These are phyloP conservation scores for Termitomyces sp. DNA, from an alignment of 768 basidiomycete genomes.

Conservation along the genomic window DNA sequence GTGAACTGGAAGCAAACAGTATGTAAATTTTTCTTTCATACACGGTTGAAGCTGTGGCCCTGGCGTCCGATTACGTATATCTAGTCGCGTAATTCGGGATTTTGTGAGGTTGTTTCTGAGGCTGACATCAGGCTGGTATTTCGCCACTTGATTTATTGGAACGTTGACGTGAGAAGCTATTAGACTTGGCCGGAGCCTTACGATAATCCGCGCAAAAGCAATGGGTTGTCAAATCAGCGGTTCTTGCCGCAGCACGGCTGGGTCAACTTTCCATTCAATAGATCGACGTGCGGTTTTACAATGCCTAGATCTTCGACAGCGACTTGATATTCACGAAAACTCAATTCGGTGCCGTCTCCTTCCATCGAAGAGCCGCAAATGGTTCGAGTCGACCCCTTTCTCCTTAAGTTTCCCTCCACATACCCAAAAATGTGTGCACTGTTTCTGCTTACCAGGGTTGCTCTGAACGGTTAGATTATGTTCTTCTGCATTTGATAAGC, in stretches of 20 bases:
- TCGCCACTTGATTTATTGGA: too few species aligned
- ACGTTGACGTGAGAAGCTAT: background rate
- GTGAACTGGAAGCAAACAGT: background rate
- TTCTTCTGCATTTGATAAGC: slow-evolving; percentile 9
- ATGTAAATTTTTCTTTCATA: background rate
- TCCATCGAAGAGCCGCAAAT: slow-evolving; percentile 4
- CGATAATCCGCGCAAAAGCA: background rate
- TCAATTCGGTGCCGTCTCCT: slow-evolving; percentile 4
- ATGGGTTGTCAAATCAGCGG: background rate
- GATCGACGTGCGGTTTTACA: background rate
- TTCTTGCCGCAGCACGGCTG: background rate
- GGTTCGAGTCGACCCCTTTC: background rate
- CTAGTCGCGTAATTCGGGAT: background rate
- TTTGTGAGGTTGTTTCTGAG: background rate
- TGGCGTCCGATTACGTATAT: background rate
- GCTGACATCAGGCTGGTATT: background rate
- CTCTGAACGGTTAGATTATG: background rate
- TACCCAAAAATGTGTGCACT: slow-evolving; percentile 6
- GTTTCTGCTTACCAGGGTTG: background rate
- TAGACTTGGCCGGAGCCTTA: background rate
- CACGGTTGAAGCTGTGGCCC: background rate
- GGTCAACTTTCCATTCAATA: background rate
- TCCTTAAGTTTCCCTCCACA: background rate
- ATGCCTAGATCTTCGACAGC: background rate
- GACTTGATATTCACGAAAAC: background rate